A percentile compares a stretch with the other conserved stretches of the same genome.
Conservation (phyloP, 2,329 filamentous ascomycete species). For the Orbilia oligospora region DNA sequence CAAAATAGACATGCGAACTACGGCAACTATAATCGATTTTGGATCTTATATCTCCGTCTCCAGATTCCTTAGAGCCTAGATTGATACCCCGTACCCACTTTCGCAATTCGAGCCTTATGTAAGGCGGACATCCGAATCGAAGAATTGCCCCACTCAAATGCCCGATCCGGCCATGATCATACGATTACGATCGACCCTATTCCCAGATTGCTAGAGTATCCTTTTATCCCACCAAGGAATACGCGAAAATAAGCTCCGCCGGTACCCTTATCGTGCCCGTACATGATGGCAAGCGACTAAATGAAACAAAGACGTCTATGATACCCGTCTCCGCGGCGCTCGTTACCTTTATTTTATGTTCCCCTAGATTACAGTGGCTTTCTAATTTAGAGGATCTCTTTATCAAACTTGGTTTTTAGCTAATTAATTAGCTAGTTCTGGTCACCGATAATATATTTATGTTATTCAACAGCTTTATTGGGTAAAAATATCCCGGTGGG, state of each 20-base stretch:
- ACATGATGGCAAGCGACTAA: not conserved
- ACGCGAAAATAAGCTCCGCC: constrained; percentile 25
- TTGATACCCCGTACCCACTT: constrained; percentile 7
- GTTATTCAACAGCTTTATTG: not conserved
- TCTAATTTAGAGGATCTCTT: not conserved
- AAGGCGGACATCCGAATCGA: constrained; percentile 7
- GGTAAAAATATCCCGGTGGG: constrained; percentile 15
- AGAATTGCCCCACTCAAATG: not conserved
- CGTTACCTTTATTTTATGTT: constrained; percentile 29
- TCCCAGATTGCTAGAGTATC: not conserved
- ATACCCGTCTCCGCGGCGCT: constrained; percentile 50
- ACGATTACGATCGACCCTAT: constrained; percentile 21
- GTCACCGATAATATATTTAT: not conserved
- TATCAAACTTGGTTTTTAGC: not conserved
- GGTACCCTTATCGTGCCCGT: constrained; percentile 8
- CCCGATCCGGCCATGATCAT: constrained; percentile 25
- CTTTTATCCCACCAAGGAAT: constrained; percentile 2
- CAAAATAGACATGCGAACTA: not conserved
- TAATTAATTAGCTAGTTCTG: not conserved
- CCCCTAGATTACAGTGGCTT: constrained; percentile 10
- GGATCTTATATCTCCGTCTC: constrained; percentile 4
- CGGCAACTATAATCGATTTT: constrained; percentile 9
- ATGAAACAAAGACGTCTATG: constrained; percentile 13
- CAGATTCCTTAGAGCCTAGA: constrained; percentile 1
- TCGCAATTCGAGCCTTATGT: not conserved